phyloP scores from a whole-genome alignment of 306 rosid species.

The Prunus mongolica region DNA sequence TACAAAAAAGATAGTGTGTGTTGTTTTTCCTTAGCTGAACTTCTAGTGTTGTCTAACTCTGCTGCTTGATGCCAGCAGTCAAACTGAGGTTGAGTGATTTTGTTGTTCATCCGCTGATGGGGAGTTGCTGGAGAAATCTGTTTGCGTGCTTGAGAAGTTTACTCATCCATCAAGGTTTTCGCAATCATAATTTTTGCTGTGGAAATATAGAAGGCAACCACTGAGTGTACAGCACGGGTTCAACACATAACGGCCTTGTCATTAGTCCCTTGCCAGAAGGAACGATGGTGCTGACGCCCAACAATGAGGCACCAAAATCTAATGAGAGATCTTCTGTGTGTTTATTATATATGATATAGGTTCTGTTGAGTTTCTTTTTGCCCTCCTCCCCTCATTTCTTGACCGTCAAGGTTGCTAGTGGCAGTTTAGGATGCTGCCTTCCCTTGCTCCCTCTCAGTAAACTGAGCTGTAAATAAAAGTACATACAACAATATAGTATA shows the following conservation, averaged over 20 bases:
- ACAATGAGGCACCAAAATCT: conserved; percentile 24
- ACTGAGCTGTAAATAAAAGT: conserved; percentile 43
- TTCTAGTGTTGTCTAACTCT: not conserved
- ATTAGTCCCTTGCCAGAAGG: conserved; percentile 20
- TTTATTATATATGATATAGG: conserved; percentile 19
- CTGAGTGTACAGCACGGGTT: conserved; percentile 22
- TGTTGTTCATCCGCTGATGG: conserved; percentile 23
- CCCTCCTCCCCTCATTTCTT: conserved; percentile 23
- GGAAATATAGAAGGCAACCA: conserved; percentile 26
- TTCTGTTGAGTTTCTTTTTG: conserved; percentile 13
- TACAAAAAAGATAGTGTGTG: too few relatives aligned
- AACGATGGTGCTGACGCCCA: conserved; percentile 24
- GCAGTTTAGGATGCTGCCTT: conserved; percentile 20
- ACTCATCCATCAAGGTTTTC: conserved; percentile 16
- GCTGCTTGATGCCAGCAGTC: conserved; percentile 49
- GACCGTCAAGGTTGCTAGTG: conserved; percentile 42
- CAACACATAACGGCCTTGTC: conserved; percentile 10
- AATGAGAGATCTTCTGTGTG: conserved; percentile 18
- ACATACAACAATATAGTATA: conserved; percentile 30
- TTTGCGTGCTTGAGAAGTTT: conserved; percentile 15
- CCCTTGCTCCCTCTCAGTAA: conserved; percentile 23
- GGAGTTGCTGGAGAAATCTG: conserved; percentile 36
- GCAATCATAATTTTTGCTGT: conserved; percentile 1
- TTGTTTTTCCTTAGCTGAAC: not conserved
- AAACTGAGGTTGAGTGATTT: conserved; percentile 33